Base-by-base conservation (phyloP, 345 rosid genomes). In the Barbarea vulgaris region DNA sequence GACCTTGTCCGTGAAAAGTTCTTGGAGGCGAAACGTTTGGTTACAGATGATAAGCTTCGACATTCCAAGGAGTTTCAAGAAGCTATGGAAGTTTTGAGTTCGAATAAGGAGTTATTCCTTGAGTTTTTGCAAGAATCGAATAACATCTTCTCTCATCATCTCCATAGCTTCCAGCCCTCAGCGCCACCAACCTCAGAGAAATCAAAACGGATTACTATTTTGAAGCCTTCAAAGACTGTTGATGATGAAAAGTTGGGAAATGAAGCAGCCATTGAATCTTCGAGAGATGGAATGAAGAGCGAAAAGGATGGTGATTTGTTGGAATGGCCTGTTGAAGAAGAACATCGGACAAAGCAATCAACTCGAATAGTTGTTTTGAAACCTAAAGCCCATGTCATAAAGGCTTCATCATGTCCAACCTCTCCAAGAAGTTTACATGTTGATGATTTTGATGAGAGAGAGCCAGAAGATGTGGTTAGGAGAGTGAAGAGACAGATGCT, bases 301-400 rank as follows among this genome's bases (percentile, higher is more conserved):
- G 86, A 74, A 42, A 61, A 59, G 69, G 77, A 81, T 66, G 69
- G 85, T 47, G 47, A 70, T 46, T 63, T 39, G 78, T 51, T 83
- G 24, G 55, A 72, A 71, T 84, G 78, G 59, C 82, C 77, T 13
- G 78, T 63, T 74, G 86, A 64, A 39, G 62, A 83, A 82, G 93
- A 82, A n/a, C 75, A 81, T 73, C 82, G 79, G 44, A 47, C 81
- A 24, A 93, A 87, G 60, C 82, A 92, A 18, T 39, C 77, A 18
- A 95, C 96, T 30, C 81, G 85, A 46, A 92, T 95, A 81, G 98
- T 95, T 72, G 87, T 95, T 55, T 64, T 95, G 83, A 95, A 87
- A 81, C 99, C 98, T 71, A 87, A 84, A 74, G 50, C 78, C 25
- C 82, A 59, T 68, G 88, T 82, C 50, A 37, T 77, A 9, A 86